Base-by-base conservation (phyloP, 2,329 filamentous ascomycete genomes). In the Calonectria montana region DNA sequence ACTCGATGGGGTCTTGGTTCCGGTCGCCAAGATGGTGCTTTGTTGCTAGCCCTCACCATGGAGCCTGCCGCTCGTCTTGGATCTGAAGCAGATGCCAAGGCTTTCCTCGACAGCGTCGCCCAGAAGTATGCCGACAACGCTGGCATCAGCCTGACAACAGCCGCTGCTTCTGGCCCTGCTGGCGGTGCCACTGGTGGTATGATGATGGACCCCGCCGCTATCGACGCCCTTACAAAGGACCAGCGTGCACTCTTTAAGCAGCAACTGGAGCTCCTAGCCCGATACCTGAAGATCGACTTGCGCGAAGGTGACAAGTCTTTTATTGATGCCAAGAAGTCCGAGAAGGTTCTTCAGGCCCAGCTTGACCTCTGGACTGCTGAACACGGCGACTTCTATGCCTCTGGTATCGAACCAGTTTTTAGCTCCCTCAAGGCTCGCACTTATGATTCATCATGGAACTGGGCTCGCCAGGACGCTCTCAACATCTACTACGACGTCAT, bases 401-500 rank as follows among this genome's bases (percentile, higher is more conserved):
- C 94, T 29, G 97, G 97, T 64, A 98, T 99, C 75, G 94, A 97
- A 84, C 97, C 97, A 13, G 93, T 95, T 23, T 99, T 99, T 86
- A 97, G 94, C 81, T 88, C 94, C 5, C 91, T 98, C 74, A 99
- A 99, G 85, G 97, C 97, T 37, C 94, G 97, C 81, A 92, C 97
- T 12, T 99, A 99, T 86, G 97, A 99, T 83, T 98, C 97, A 0
- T 97, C 95, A 0, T 99, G 97, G 97, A 99, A 99, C 84, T 99
- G 97, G 97, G 97, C 95, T 73, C 93, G 97, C 65, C 97, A 99
- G 83, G 97, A 99, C 83, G 97, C 96, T 31, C 91, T 99, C 66
- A 97, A 90, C 87, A 99, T 99, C 96, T 99, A 97, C 88, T 99
- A 95, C 86, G 97, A 99, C 81, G 97, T 99, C 81, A 98, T 99